Conservation (phyloP, 257 asterid genomes). For the Buddleja alternifolia region DNA sequence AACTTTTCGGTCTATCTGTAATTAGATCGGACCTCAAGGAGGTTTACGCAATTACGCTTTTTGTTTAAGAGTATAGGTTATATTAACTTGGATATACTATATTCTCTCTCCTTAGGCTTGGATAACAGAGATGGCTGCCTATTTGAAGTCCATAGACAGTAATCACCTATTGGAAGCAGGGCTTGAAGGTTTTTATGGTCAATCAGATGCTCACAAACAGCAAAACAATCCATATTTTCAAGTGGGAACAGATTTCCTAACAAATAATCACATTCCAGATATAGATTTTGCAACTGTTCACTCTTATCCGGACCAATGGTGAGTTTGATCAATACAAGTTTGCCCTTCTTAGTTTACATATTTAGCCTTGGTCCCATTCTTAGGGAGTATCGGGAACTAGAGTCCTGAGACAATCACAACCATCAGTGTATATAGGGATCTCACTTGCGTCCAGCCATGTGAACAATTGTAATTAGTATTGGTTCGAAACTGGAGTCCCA, state of each 20-base stretch:
- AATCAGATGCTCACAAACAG: conserved; percentile 38
- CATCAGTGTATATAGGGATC: too few relatives aligned
- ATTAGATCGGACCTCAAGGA: too few relatives aligned
- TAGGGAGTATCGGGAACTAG: too few relatives aligned
- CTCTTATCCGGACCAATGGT: conserved; percentile 73
- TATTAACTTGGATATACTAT: background rate
- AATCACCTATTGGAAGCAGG: conserved; percentile 69
- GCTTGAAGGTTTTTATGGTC: conserved; percentile 71
- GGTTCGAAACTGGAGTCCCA: too few relatives aligned
- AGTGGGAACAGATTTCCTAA: conserved; percentile 66
- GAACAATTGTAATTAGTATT: too few relatives aligned
- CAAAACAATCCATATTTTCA: conserved; percentile 42
- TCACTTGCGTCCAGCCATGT: too few relatives aligned
- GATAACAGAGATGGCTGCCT: conserved; percentile 74
- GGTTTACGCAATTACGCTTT: too few relatives aligned
- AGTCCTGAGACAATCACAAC: too few relatives aligned
- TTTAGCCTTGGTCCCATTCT: background rate
- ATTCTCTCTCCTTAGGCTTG: conserved; percentile 48
- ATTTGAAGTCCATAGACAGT: conserved; percentile 61
- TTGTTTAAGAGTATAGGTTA: background rate
- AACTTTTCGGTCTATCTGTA: too few relatives aligned
- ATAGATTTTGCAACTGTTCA: conserved; percentile 74
- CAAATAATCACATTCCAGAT: conserved; percentile 56
- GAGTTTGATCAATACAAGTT: background rate
- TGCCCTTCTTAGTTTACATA: background rate